Base-by-base conservation (phyloP, 2,329 filamentous ascomycete species). In the Aspergillus viridinutans region DNA sequence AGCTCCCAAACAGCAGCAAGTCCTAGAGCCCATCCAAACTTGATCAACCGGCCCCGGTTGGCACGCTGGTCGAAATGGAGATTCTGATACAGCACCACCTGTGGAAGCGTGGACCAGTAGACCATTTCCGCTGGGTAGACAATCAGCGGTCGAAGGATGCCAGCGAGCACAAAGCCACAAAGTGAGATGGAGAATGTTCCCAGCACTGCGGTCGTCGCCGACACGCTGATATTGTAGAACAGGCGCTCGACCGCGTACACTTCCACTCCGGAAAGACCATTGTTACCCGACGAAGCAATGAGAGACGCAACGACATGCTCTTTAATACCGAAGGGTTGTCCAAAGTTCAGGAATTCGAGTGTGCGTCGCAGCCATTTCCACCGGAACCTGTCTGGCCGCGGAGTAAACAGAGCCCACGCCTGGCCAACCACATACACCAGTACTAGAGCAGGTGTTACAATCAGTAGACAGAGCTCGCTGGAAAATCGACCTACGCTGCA, bases 51-150 rank as follows among this genome's bases (percentile, higher is more conserved):
- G 8, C 56, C 60, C 3, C 58, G 61, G 47, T 72, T 72, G 42
- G 60, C 62, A 4, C 47, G 54, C 5, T 54, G 59, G 29, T 73
- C 66, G 32, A 69, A 72, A 52, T 74, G 71, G 1, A 74, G 64
- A 17, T 66, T 72, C 50, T 74, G 72, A 47, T 64, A 72, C n/a
- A 72, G 64, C 1, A 68, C 66, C 0, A 73, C 67, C 14, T 69
- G 66, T 2, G 72, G 71, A 8, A 74, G 50, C 0, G 67, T 69
- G 0, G 61, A 61, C 69, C 69, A 72, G 53, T 71, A 72, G 0
- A 72, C 69, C 67, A 72, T 72, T 50, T 73, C 69, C 9, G 65
- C 62, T 3, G 68, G 70, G 26, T 72, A 69, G 14, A 72, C 68
- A 20, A 72, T 70, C 4, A 72, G 40, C 0, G 70, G 66, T 0